Evolutionary conservation across 2,329 filamentous ascomycete species (phyloP).

Genomic region (Botryosphaeria agaves): DNA sequence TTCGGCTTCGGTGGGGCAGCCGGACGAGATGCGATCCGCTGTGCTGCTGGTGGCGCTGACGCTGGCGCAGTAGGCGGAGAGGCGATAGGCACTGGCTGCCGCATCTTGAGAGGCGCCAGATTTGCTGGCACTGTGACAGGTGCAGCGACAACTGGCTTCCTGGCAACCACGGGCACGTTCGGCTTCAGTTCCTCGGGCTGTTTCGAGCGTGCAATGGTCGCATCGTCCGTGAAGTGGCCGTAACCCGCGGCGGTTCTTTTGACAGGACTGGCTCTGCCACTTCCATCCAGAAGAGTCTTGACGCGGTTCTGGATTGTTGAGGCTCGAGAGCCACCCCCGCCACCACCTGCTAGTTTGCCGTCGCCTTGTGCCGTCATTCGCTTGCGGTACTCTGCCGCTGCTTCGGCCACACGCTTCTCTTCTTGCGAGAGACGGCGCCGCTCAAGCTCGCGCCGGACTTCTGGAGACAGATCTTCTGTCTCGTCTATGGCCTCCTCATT

Average conservation of each 20-base stretch:
- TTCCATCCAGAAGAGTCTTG: slow-evolving; percentile 68
- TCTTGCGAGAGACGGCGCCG: slow-evolving; percentile 66
- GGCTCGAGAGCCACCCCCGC: slow-evolving; percentile 39
- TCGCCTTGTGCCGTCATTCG: slow-evolving; percentile 48
- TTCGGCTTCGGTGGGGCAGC: slow-evolving; percentile 43
- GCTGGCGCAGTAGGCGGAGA: slow-evolving; percentile 8
- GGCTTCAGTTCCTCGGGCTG: slow-evolving; percentile 1
- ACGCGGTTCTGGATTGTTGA: slow-evolving; percentile 86
- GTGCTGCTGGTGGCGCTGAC: slow-evolving; percentile 16
- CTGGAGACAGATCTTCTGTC: slow-evolving; percentile 58
- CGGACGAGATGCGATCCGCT: slow-evolving; percentile 24
- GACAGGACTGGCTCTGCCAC: slow-evolving; percentile 28
- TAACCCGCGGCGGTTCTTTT: slow-evolving; percentile 76
- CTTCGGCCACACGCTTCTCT: slow-evolving; percentile 75
- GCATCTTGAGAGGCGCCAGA: not conserved
- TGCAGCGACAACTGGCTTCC: not conserved
- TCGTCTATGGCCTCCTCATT: slow-evolving; percentile 47
- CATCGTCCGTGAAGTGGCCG: slow-evolving; percentile 57
- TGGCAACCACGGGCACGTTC: not conserved
- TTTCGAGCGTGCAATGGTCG: too few relatives aligned
- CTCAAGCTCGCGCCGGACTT: slow-evolving; percentile 81
- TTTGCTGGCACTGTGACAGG: not conserved
- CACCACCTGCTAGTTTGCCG: slow-evolving; percentile 23
- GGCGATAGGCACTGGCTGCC: slow-evolving; percentile 3
- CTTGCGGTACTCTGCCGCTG: slow-evolving; percentile 73